Evolutionary conservation across 192 early-diverging fungal genomes (phyloP), one percentile per base, ranked within the genome.

Genomic region (Backusella macrospora): DNA sequence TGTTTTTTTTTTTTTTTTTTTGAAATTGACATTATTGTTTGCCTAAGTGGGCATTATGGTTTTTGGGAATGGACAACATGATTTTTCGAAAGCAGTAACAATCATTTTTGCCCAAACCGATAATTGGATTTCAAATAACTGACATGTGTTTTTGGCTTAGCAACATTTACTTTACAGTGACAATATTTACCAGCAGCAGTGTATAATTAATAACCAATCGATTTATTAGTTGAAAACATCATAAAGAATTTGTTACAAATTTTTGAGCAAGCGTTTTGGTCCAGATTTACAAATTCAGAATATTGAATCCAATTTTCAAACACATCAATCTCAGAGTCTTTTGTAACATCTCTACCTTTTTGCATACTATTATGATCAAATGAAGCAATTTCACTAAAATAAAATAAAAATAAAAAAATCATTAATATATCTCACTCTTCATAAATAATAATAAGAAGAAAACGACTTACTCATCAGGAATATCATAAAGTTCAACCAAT

Each of bases 401-500:
- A 7, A 8, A 47, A 44, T 0, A 47, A 26, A 29, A 47, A 21
- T 5, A 23, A n/a, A n/a, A n/a, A n/a, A n/a, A n/a, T n/a, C 6
- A 21, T 23, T 10, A 18, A 39, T 15, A 39, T 15, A 52, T 43
- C 14, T 16, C 14, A 18, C 6, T 0, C 15, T 6, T 9, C 12
- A n/a, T n/a, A n/a, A n/a, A n/a, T n/a, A n/a, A n/a, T n/a, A n/a
- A n/a, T n/a, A 21, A 44, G 6, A 10, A n/a, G 10, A 3, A 29
- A 1, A 29, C 34, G 21, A 63, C 62, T 45, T 72, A 72, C 71
- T 63, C 71, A 29, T 72, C 55, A 23, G 71, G 42, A 14, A 73
- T 73, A 38, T 62, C 43, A 65, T 73, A 73, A 15, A 73, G 15
- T 38, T 65, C 62, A n/a, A 73, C 62, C 46, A 73, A 49, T 1